phyloP scores from a whole-genome alignment of 176 grass and related monocot species.

The Metroxylon sagu region DNA sequence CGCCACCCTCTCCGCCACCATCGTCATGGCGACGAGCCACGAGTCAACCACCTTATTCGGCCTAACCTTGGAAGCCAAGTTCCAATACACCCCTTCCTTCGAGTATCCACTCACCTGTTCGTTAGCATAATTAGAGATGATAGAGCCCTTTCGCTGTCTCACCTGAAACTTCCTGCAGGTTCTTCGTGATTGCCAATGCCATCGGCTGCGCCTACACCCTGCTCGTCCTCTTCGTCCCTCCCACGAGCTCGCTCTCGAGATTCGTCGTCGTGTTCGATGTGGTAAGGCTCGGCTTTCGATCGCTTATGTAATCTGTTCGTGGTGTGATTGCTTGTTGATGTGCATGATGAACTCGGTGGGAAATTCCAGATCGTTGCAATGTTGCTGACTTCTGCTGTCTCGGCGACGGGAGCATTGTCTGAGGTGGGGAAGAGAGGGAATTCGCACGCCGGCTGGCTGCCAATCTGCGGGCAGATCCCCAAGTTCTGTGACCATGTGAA shows the following conservation, averaged over 20 bases:
- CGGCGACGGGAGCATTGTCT: slow-evolving; percentile 37
- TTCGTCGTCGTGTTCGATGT: slow-evolving; percentile 49
- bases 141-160: neutral
- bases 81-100: slow-evolving; percentile 63
- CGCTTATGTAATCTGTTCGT: too few relatives aligned
- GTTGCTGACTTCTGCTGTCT: slow-evolving; percentile 50
- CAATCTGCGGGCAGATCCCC: slow-evolving; percentile 46
- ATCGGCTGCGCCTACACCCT: slow-evolving; percentile 50
- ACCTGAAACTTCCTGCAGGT: slow-evolving; percentile 29
- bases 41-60: slow-evolving; percentile 67
- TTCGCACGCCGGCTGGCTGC: slow-evolving; percentile 48
- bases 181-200: slow-evolving; percentile 64
- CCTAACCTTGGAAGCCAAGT: slow-evolving; percentile 75
- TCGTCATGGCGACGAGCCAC: slow-evolving; percentile 84
- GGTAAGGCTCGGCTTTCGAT: slow-evolving; percentile 15
- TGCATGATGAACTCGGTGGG: too few relatives aligned
- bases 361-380: slow-evolving; percentile 40
- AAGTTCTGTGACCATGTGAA: slow-evolving; percentile 54
- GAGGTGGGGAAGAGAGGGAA: slow-evolving; percentile 66
- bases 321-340: too few relatives aligned
- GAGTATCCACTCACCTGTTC: slow-evolving; percentile 16
- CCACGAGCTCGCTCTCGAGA: slow-evolving; percentile 41
- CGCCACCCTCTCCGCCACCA: slow-evolving; percentile 29
- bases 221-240: slow-evolving; percentile 34
- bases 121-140: too few relatives aligned